Conservation (phyloP, 176 grass and related monocot genomes). For the Hordeum vulgare region DNA sequence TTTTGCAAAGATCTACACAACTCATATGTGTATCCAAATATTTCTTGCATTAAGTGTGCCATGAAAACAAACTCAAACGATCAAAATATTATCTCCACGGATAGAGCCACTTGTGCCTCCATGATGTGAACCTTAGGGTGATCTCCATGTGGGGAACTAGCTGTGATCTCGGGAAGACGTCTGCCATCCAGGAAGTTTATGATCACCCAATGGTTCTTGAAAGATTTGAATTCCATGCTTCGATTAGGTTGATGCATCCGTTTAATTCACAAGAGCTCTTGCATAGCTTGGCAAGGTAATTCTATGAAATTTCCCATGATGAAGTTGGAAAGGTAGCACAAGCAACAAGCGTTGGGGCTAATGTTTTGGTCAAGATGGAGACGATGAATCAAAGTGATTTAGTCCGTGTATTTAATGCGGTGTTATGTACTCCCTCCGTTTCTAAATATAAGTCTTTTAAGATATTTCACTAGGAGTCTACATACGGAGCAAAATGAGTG, state of each 20-base stretch:
- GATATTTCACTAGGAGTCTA: too few species aligned
- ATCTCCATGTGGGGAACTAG: background rate
- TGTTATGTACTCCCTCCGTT: too few species aligned
- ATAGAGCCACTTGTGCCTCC: too few species aligned
- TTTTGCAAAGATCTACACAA: too few species aligned
- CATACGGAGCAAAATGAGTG: too few species aligned
- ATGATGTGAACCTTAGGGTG: background rate
- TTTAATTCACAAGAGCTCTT: background rate
- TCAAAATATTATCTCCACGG: too few species aligned
- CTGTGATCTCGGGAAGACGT: background rate
- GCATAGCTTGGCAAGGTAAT: background rate
- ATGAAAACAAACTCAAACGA: too few species aligned
- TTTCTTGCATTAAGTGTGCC: too few species aligned
- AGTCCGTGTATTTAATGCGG: fast-evolving
- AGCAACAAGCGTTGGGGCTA: background rate
- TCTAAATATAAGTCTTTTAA: too few species aligned
- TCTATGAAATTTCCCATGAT: background rate
- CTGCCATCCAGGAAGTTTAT: background rate
- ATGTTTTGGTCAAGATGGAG: background rate
- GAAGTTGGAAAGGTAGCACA: background rate
- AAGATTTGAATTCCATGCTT: background rate
- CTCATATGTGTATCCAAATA: too few species aligned
- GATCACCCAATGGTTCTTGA: background rate
- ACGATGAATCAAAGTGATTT: background rate
- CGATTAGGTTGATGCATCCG: background rate